A percentile compares a stretch with the other conserved stretches of the same genome.
Conservation (phyloP, 1,284 basidiomycete genomes). For the Papiliotrema fonsecae region DNA sequence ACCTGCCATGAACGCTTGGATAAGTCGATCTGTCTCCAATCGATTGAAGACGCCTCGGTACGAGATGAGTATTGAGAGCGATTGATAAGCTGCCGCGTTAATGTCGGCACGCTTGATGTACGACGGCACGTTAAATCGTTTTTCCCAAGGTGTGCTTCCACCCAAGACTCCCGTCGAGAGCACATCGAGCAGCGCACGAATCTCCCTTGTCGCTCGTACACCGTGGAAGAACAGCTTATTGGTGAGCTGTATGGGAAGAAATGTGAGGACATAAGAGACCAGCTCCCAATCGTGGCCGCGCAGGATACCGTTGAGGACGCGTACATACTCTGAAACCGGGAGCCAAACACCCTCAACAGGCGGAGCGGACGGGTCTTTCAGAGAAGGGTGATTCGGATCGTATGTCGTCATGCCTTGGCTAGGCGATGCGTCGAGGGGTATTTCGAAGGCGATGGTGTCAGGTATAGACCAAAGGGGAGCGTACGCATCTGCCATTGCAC, state of each 20-base stretch:
- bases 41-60: slow-evolving; percentile 71
- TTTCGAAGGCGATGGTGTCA: slow-evolving; percentile 64
- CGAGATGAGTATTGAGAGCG: slow-evolving; percentile 80
- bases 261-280: slow-evolving; percentile 84
- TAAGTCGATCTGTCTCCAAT: slow-evolving; percentile 60
- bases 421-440: slow-evolving; percentile 61
- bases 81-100: slow-evolving; percentile 81
- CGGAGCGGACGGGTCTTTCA: slow-evolving; percentile 52
- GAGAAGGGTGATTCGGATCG: slow-evolving; percentile 53
- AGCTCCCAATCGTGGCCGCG: slow-evolving; percentile 90
- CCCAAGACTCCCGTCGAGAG: slow-evolving; percentile 56
- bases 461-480: slow-evolving; percentile 74
- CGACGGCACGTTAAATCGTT: slow-evolving; percentile 47
- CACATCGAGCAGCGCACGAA: slow-evolving; percentile 63
- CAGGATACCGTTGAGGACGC: slow-evolving; percentile 63
- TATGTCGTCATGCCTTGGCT: slow-evolving; percentile 73
- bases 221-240: slow-evolving; percentile 99
- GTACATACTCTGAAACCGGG: slow-evolving; percentile 74
- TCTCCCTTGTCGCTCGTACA: slow-evolving; percentile 63
- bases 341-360: slow-evolving; percentile 56
- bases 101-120: slow-evolving; percentile 70
- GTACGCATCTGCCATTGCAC: slow-evolving; percentile 33
- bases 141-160: slow-evolving; percentile 27
- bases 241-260: slow-evolving; percentile 82
- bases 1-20: slow-evolving; percentile 79